These are phyloP conservation scores for Colletotrichum sp. DNA, from an alignment of 2,329 filamentous ascomycete species.

Conservation along the genomic window DNA sequence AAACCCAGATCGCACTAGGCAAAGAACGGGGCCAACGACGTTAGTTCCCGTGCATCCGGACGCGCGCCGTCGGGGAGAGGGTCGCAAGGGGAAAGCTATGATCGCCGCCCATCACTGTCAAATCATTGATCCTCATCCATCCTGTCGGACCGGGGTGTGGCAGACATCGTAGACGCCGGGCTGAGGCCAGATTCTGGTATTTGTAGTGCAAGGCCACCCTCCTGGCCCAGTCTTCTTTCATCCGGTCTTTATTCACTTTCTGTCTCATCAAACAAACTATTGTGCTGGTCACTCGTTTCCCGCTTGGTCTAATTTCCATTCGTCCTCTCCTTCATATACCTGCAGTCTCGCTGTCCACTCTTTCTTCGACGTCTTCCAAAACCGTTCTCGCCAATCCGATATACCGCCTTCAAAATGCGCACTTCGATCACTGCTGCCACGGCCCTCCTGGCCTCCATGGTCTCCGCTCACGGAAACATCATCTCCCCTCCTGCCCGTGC, in stretches of 20 bases:
- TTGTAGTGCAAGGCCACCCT: slow-evolving; percentile 6
- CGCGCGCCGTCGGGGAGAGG: not conserved
- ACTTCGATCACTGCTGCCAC: slow-evolving; percentile 13
- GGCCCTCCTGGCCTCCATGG: slow-evolving; percentile 25
- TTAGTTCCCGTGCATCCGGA: not conserved
- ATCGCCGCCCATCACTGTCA: slow-evolving; percentile 2
- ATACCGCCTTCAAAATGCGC: slow-evolving; percentile 14
- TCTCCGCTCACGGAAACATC: slow-evolving; percentile 50
- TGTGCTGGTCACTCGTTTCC: slow-evolving; percentile 22
- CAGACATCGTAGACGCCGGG: not conserved
- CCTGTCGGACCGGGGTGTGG: not conserved
- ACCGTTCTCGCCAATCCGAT: not conserved
- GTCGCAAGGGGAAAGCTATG: not conserved
- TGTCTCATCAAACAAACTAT: not conserved
- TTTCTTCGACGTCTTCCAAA: not conserved
- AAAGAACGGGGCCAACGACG: not conserved
- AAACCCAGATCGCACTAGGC: not conserved
- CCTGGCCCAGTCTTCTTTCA: not conserved
- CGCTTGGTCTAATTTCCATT: not conserved
- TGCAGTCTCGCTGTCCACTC: not conserved
- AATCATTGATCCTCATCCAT: not conserved
- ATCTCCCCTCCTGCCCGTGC: slow-evolving; percentile 43
- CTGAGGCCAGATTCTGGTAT: not conserved
- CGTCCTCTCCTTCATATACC: not conserved
- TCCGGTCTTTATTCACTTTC: not conserved